Conservation (phyloP, 345 rosid species). For the Hirschfeldia incana region DNA sequence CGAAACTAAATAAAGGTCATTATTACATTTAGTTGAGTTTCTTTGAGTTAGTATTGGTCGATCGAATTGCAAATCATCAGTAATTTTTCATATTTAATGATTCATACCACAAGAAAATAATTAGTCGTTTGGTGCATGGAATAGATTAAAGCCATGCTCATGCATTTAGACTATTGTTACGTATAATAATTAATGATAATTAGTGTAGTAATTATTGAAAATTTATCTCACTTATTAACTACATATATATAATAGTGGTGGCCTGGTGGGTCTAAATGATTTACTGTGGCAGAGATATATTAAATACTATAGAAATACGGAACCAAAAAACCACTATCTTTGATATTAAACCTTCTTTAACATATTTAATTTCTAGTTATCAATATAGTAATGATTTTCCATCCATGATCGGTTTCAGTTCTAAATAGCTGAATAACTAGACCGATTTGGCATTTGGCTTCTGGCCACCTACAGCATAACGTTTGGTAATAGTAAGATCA, state of each 20-base stretch:
- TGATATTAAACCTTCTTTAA: neutral
- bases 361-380: too few relatives aligned
- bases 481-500: slow-evolving; percentile 20
- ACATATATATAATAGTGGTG: slow-evolving; percentile 5
- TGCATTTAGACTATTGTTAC: slow-evolving; percentile 39
- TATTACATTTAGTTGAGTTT: too few relatives aligned
- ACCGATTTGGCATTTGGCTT: neutral
- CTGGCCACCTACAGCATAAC: slow-evolving; percentile 13
- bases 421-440: slow-evolving; percentile 7
- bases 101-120: slow-evolving; percentile 28
- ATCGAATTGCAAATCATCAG: slow-evolving; percentile 25
- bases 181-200: slow-evolving; percentile 35
- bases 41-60: slow-evolving; percentile 35
- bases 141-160: slow-evolving; percentile 43
- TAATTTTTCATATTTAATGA: slow-evolving; percentile 24
- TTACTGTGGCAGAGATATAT: slow-evolving; percentile 7
- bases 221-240: neutral
- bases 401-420: neutral
- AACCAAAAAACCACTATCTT: neutral
- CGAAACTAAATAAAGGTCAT: too few relatives aligned
- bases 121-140: slow-evolving; percentile 42
- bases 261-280: slow-evolving; percentile 11
- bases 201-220: slow-evolving; percentile 22
- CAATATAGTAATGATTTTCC: too few relatives aligned
- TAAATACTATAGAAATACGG: neutral